Base-by-base conservation (phyloP, 1,139 yeast genomes). In the Blastobotrys indianensis region DNA sequence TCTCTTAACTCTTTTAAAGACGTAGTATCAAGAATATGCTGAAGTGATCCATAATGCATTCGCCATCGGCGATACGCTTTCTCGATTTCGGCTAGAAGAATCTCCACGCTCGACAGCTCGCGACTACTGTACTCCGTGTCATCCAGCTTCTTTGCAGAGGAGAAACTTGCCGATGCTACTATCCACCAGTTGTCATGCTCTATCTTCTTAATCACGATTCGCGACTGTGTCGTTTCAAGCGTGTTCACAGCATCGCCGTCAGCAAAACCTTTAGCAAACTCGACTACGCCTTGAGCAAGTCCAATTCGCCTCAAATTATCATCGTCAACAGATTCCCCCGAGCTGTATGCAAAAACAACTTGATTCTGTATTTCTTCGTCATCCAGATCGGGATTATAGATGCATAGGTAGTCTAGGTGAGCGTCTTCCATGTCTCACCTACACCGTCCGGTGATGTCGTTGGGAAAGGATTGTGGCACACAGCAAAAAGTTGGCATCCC, bases 241-340 rank as follows among this genome's bases (percentile, higher is more conserved):
- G 56, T 47, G 16, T 54, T 51, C 16, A 60, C 54, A 2, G 59
- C 53, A 37, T 49, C 51, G 5, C 58, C 60, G 29, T 51, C 56
- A 3, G 61, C 48, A 44, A 62, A 58, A 17, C 57, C 63, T 32
- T 56, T 51, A 17, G 60, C 51, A 41, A 62, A 54, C 48, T 58
- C 64, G 6, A 57, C 57, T 15, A 62, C 57, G 1, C 65, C 65
- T 40, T 62, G 65, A 3, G 64, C 61, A 13, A 62, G 51, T 1
- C 65, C 65, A 13, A 62, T 56, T 31, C 60, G 56, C 25, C 62
- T 45, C 12, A 61, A 52, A 40, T 57, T 54, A 20, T 50, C 48
- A 31, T 58, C 54, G 1, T 54, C 52, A 13, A 54, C 47, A 4
- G 52, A 50, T 1, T 43, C 45, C 2, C 52, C 51, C 8, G 45